Conservation (phyloP, 805 yeast species). For the Candida xyloterini region DNA sequence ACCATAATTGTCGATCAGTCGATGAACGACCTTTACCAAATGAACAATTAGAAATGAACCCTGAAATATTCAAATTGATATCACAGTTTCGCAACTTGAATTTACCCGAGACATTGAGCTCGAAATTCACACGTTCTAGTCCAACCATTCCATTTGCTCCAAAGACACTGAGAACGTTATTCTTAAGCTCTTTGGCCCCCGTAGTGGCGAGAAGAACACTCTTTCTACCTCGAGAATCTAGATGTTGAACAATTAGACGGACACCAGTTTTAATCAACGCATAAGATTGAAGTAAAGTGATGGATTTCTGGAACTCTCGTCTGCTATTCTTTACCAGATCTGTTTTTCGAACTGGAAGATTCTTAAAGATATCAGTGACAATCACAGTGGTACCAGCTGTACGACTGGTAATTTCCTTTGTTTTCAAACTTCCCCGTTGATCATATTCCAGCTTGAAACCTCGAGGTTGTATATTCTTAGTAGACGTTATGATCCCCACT, state of each 20-base stretch:
- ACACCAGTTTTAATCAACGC: slow-evolving; percentile 57
- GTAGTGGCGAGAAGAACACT: slow-evolving; percentile 56
- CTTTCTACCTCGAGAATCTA: slow-evolving; percentile 46
- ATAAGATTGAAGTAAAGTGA: slow-evolving; percentile 63
- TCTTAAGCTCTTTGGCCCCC: slow-evolving; percentile 45
- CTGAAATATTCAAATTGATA: slow-evolving; percentile 43
- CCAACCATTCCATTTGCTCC: slow-evolving; percentile 67
- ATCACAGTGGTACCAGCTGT: slow-evolving; percentile 66
- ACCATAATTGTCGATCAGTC: slow-evolving; percentile 73
- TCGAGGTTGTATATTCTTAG: slow-evolving; percentile 45
- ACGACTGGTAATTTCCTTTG: slow-evolving; percentile 43
- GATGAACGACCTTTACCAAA: slow-evolving; percentile 75
- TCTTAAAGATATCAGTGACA: slow-evolving; percentile 58
- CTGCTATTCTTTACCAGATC: slow-evolving; percentile 66
- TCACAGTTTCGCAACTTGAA: slow-evolving; percentile 28
- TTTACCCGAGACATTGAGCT: slow-evolving; percentile 34
- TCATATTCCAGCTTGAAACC: slow-evolving; percentile 58
- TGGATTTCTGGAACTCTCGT: slow-evolving; percentile 69
- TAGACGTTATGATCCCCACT: slow-evolving; percentile 50
- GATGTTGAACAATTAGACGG: slow-evolving; percentile 59
- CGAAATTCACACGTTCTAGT: slow-evolving; percentile 47
- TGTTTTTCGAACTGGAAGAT: slow-evolving; percentile 77
- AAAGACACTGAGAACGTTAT: slow-evolving; percentile 63
- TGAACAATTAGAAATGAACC: slow-evolving; percentile 71
- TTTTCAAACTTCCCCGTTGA: slow-evolving; percentile 47